Conservation (phyloP, 768 basidiomycete species). For the Phanerochaete carnosa region DNA sequence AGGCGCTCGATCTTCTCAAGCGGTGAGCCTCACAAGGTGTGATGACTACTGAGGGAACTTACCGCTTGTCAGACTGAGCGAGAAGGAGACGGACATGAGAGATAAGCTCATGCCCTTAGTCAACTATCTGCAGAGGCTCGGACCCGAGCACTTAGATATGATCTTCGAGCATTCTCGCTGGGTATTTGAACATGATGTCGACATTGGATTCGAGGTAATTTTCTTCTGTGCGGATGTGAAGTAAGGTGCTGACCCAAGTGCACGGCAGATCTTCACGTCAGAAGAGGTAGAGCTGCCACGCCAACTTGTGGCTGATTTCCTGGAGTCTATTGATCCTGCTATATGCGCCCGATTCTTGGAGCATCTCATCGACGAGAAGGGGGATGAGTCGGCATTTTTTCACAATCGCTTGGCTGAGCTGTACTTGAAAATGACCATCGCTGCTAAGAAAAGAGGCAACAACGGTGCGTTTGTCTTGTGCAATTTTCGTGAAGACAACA, state of each 20-base stretch:
- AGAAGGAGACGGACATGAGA: slow-evolving; percentile 68
- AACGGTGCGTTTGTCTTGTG: slow-evolving; percentile 38
- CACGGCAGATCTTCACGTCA: slow-evolving; percentile 82
- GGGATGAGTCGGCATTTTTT: slow-evolving; percentile 63
- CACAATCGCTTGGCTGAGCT: slow-evolving; percentile 90
- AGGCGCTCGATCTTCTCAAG: slow-evolving; percentile 80
- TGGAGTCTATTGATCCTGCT: slow-evolving; percentile 67
- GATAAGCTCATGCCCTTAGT: slow-evolving; percentile 86
- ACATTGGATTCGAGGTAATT: slow-evolving; percentile 73
- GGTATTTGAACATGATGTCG: slow-evolving; percentile 73
- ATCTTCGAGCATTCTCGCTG: slow-evolving; percentile 82
- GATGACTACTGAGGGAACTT: not conserved
- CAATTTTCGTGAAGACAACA: not conserved
- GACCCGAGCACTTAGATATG: slow-evolving; percentile 74
- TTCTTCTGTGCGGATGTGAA: not conserved
- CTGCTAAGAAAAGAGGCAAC: slow-evolving; percentile 55
- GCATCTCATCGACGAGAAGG: slow-evolving; percentile 72
- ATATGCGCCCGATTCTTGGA: slow-evolving; percentile 81
- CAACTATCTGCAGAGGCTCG: slow-evolving; percentile 86
- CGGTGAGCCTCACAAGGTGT: slow-evolving; percentile 53
- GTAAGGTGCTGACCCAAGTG: not conserved
- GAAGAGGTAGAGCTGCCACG: slow-evolving; percentile 92
- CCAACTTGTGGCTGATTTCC: slow-evolving; percentile 68
- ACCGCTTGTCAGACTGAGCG: slow-evolving; percentile 58
- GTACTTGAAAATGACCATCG: slow-evolving; percentile 69